Base-by-base conservation (phyloP, 805 yeast genomes). In the Nakazawaea pomicola region DNA sequence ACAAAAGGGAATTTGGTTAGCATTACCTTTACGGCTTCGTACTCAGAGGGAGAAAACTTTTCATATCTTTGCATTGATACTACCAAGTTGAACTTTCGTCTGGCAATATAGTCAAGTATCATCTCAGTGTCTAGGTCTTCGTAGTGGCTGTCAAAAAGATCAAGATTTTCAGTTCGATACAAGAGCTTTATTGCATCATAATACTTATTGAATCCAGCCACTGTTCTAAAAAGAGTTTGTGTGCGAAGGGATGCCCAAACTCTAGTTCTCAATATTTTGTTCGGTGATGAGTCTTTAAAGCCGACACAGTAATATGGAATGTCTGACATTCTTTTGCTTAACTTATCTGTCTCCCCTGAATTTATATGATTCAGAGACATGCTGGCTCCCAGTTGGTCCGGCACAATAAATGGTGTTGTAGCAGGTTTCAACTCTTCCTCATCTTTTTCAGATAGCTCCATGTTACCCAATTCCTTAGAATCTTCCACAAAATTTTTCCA, bases 51-150 rank as follows among this genome's bases (percentile, higher is more conserved):
- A 43, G 68, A 66, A 60, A 90, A 86, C 42, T 73, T 67, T 44
- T 80, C 74, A 45, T 76, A 74, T 49, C 95, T 74, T 65, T 91
- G 98, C 95, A 91, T 87, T 1, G 96, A 83, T 16, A 91, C 78
- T 18, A 91, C 56, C 55, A 91, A 65, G 53, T 77, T 75, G 66
- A 89, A 89, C 64, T 91, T 91, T 49, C 95, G 70, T 42, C 72
- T 70, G 0, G 91, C 85, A 77, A 89, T 74, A 34, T 79, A 70
- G 56, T 80, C 83, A 47, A 84, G 66, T 41, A 84, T 87, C 1
- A 78, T 80, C 40, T 74, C 84, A 14, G 76, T 76, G 40, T 69
- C 61, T 4, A 45, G 28, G n/a, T 62, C 53, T 11, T 62, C 63
- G 36, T 69, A 70, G 36, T 63, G 59, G 43, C 51, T 51, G 25